Evolutionary conservation across 345 rosid genomes (phyloP).

Genomic region (Carallia pectinifolia): DNA sequence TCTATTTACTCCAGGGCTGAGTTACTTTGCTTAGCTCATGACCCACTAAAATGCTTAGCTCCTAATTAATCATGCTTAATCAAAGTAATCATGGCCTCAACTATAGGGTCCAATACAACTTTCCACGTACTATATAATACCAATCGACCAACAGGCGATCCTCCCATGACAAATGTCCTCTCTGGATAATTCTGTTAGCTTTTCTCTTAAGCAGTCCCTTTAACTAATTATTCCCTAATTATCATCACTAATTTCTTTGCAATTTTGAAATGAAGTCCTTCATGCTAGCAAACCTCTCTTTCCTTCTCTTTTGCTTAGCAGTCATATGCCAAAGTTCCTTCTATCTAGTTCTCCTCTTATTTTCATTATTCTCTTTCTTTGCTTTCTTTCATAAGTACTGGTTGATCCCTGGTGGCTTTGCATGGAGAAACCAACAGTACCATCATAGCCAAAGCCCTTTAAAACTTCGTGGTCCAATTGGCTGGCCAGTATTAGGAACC

Average conservation of each 20-base stretch:
- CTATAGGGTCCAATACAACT: slow-evolving; percentile 1
- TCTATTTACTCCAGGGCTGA: too few species aligned
- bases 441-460: slow-evolving; percentile 2
- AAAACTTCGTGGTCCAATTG: slow-evolving; percentile 45
- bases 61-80: slow-evolving; percentile 28
- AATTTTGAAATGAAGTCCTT: slow-evolving; percentile 31
- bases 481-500: slow-evolving; percentile 54
- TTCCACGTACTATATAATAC: slow-evolving; percentile 38
- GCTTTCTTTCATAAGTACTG: slow-evolving; percentile 35
- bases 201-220: background rate
- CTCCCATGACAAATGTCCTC: slow-evolving; percentile 30
- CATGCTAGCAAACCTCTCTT: slow-evolving; percentile 15
- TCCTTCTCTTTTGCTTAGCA: slow-evolving; percentile 14
- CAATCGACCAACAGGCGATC: slow-evolving; percentile 18
- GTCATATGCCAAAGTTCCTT: slow-evolving; percentile 22
- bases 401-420: slow-evolving; percentile 62
- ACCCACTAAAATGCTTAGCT: slow-evolving; percentile 1
- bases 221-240: background rate
- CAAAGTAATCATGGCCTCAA: slow-evolving; percentile 16
- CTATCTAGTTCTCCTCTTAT: slow-evolving; percentile 23
- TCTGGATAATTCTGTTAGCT: slow-evolving; percentile 20
- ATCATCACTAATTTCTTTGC: background rate
- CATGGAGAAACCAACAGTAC: slow-evolving; percentile 49
- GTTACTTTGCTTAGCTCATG: background rate
- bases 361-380: slow-evolving; percentile 21